These are phyloP conservation scores for Fusarium sambucinum DNA, from an alignment of 2,329 filamentous ascomycete genomes.

Conservation along the genomic window DNA sequence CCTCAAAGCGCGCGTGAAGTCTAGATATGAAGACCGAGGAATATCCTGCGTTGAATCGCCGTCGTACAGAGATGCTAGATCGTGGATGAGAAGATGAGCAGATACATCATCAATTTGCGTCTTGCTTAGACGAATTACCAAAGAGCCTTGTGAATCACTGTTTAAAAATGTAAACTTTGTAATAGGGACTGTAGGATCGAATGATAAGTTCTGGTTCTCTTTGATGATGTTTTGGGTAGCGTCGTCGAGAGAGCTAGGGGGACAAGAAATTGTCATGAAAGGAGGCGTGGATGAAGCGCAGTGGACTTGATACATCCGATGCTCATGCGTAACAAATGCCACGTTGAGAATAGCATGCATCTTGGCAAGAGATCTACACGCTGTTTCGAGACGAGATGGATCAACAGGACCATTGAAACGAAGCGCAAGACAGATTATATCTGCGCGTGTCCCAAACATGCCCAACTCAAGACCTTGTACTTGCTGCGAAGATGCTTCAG, in stretches of 20 bases:
- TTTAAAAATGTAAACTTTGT: slow-evolving; percentile 66
- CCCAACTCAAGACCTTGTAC: slow-evolving; percentile 62
- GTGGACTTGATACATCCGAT: slow-evolving; percentile 63
- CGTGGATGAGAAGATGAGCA: slow-evolving; percentile 60
- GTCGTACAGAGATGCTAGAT: slow-evolving; percentile 62
- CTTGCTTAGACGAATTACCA: slow-evolving; percentile 62
- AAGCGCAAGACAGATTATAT: slow-evolving; percentile 63
- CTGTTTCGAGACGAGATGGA: slow-evolving; percentile 58
- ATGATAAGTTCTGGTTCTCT: slow-evolving; percentile 56
- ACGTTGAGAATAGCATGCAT: slow-evolving; percentile 67
- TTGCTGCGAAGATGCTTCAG: slow-evolving; percentile 63
- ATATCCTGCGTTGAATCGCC: slow-evolving; percentile 46
- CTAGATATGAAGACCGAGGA: slow-evolving; percentile 60
- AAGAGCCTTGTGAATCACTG: slow-evolving; percentile 59
- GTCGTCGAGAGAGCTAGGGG: slow-evolving; percentile 55
- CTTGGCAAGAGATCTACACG: slow-evolving; percentile 58
- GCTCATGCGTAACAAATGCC: slow-evolving; percentile 62
- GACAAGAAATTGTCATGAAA: slow-evolving; percentile 59
- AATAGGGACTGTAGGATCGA: slow-evolving; percentile 58
- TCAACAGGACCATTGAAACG: slow-evolving; percentile 60
- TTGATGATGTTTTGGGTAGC: slow-evolving; percentile 58
- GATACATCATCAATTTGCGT: slow-evolving; percentile 64
- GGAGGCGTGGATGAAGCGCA: slow-evolving; percentile 58
- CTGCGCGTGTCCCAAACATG: slow-evolving; percentile 58
- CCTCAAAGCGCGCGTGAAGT: slow-evolving; percentile 59